Base-by-base conservation (phyloP, 139 green algal genomes). In the Chlorella sp. region DNA sequence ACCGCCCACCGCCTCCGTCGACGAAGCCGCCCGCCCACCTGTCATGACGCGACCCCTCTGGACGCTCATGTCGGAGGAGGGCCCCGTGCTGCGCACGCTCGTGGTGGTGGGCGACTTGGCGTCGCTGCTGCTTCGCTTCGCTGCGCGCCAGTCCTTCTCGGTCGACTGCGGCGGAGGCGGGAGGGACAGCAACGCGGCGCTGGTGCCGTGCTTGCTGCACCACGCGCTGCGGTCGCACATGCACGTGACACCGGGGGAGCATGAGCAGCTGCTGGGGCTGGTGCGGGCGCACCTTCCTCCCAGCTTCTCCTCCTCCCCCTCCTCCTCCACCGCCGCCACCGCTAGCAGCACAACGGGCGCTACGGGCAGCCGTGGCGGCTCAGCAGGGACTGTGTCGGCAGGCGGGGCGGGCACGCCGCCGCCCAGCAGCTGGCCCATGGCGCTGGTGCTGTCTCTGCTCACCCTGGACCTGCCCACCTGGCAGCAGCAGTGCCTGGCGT, bases 141-240 rank as follows among this genome's bases (percentile, higher is more conserved):
- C 83, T 1, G 74, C 63, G 3, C 60, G 67, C 6, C 51, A 72
- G 27, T 85, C 78, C 10, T 89, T 92, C 66, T 82, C 67, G 49
- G 64, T 50, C 1, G 85, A 92, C 33, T 77, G 72, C 27, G 66
- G 84, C 5, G 87, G 87, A 26, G 87, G 87, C 10, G 85, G 85
- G 5, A 49, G 51, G 24, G 75, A 84, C 35, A 85, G 72, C 50
- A 92, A 92, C 72, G 74, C 73, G 23, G 64, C 65, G n/a, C 65
- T 91, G 63, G 66, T 92, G 70, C 78, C 78, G 14, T 79, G 77
- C 51, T 35, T 88, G 64, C 32, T 92, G 29, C 80, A 84, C 35
- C 70, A 89, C 35, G 80, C 73, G 2, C 62, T 31, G 0, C 76
- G 81, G 32, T 75, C 50, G 22, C 55, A 64, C 24, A 30, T 10